Percentiles rank a stretch among this genome's conserved stretches.
These are phyloP conservation scores for Trichomonascaceae sp. DNA, from an alignment of 1,139 yeast species.

Conservation along the genomic window DNA sequence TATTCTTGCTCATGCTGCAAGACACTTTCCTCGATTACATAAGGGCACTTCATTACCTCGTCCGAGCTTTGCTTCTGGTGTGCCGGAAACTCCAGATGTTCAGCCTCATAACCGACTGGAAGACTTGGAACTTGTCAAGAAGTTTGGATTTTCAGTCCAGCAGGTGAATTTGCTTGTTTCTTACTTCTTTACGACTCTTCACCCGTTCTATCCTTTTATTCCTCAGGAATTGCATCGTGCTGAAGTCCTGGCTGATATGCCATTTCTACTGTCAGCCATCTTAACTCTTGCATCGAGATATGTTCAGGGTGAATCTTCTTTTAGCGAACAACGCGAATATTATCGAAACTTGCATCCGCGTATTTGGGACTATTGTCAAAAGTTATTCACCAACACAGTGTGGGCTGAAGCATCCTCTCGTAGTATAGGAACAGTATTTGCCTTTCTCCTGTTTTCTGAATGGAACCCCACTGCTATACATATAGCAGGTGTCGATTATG, in stretches of 20 bases:
- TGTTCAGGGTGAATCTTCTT: constrained; percentile 16
- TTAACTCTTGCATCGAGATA: constrained; percentile 75
- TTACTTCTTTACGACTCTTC: constrained; percentile 70
- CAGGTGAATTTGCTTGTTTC: constrained; percentile 63
- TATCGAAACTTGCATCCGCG: constrained; percentile 48
- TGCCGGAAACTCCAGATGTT: neutral
- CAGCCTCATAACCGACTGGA: constrained; percentile 32
- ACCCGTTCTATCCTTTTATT: constrained; percentile 84
- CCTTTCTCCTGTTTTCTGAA: constrained; percentile 81
- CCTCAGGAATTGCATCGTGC: constrained; percentile 69
- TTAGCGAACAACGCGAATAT: neutral
- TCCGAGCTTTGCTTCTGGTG: neutral
- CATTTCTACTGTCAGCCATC: constrained; percentile 72
- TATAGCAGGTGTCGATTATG: constrained; percentile 83
- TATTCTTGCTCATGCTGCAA: constrained; percentile 43
- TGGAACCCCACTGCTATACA: constrained; percentile 96
- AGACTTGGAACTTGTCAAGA: constrained; percentile 59
- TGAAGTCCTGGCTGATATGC: constrained; percentile 65
- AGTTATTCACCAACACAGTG: constrained; percentile 75
- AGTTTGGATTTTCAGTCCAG: constrained; percentile 54
- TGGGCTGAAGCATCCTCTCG: constrained; percentile 94
- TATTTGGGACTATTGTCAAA: constrained; percentile 78
- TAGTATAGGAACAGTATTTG: constrained; percentile 78
- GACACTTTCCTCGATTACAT: constrained; percentile 31
- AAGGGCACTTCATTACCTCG: neutral